These are phyloP conservation scores for Emmonsiellopsis sp. DNA, from an alignment of 2,329 filamentous ascomycete genomes.

Conservation along the genomic window DNA sequence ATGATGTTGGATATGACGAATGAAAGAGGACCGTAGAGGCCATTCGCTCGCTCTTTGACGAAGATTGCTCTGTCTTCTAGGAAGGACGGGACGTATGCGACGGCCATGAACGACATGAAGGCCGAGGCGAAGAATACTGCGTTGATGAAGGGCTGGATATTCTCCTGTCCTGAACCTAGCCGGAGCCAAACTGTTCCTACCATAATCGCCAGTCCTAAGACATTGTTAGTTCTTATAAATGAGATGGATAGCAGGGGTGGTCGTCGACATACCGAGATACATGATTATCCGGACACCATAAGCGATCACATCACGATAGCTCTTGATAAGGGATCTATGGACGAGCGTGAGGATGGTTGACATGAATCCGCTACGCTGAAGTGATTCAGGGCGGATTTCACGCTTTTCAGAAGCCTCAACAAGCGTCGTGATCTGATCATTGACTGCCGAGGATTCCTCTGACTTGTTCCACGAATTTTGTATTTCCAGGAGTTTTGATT, in stretches of 20 bases:
- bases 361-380: constrained; percentile 32
- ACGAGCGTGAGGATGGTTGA: constrained; percentile 56
- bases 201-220: constrained; percentile 61
- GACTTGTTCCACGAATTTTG: constrained; percentile 49
- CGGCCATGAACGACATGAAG: constrained; percentile 73
- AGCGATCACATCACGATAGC: constrained; percentile 71
- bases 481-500: constrained; percentile 43
- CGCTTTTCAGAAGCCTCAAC: constrained; percentile 19
- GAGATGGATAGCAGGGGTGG: not conserved
- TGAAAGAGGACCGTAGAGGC: constrained; percentile 63
- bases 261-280: constrained; percentile 52
- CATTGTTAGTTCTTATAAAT: constrained; percentile 1
- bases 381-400: constrained; percentile 14
- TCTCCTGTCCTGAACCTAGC: constrained; percentile 55
- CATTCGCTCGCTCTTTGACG: constrained; percentile 70
- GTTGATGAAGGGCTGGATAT: constrained; percentile 74
- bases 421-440: constrained; percentile 17
- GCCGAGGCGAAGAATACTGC: constrained; percentile 68
- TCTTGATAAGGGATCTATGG: constrained; percentile 73
- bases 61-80: constrained; percentile 68
- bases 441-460: constrained; percentile 24
- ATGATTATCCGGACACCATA: constrained; percentile 76
- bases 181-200: constrained; percentile 84
- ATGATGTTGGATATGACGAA: constrained; percentile 74
- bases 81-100: constrained; percentile 76